Conservation (phyloP, 139 green algal genomes). For the Micractinium sp. region DNA sequence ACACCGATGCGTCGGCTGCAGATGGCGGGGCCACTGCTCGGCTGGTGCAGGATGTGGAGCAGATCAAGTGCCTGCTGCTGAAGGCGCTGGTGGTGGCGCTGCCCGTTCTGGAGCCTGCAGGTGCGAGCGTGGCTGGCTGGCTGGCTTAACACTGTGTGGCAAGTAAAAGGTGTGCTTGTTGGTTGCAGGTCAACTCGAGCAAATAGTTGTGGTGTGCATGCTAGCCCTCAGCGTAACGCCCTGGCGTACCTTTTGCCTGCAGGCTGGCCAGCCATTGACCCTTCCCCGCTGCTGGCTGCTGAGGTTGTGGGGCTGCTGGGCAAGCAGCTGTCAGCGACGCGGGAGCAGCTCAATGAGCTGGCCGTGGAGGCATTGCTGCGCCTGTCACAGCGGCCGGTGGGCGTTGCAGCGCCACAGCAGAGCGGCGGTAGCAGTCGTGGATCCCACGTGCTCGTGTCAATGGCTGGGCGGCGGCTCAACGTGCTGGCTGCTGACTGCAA, state of each 20-base stretch:
- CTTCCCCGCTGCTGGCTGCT: conserved; percentile 19
- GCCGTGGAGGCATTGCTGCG: conserved; percentile 9
- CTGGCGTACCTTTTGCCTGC: not conserved
- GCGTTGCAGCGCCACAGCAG: not conserved
- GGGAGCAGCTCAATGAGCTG: conserved; percentile 32
- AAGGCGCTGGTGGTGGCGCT: conserved; percentile 20
- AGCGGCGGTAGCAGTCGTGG: not conserved
- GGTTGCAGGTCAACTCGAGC: not conserved
- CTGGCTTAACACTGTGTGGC: too few relatives aligned
- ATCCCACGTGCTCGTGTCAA: not conserved
- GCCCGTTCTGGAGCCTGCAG: conserved; percentile 20
- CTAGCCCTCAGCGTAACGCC: not conserved
- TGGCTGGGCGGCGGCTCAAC: not conserved
- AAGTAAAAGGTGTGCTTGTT: not conserved
- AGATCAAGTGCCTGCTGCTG: conserved; percentile 38
- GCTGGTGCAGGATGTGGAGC: conserved; percentile 1
- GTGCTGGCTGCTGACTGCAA: not conserved
- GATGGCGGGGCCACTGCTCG: not conserved
- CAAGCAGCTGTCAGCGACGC: not conserved
- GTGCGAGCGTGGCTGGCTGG: not conserved
- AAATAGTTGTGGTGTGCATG: not conserved
- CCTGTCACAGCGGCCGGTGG: conserved; percentile 22
- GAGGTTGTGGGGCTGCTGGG: conserved; percentile 38
- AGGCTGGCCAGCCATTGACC: conserved; percentile 27
- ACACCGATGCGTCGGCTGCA: not conserved